These are phyloP conservation scores for Raffaelea albimanens DNA, from an alignment of 2,329 filamentous ascomycete species.

Conservation along the genomic window DNA sequence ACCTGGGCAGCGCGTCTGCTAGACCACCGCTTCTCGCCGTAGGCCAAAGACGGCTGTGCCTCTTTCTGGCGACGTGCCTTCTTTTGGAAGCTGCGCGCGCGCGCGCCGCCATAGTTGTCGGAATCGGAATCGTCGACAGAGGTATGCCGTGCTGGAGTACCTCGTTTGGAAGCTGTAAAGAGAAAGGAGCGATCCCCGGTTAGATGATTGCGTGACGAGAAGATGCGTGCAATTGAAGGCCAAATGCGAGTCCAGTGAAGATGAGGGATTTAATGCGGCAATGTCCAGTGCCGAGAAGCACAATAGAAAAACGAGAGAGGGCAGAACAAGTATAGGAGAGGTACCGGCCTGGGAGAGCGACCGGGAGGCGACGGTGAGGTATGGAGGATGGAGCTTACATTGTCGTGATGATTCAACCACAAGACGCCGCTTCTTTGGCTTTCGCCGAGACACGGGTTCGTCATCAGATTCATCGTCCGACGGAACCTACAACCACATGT, in stretches of 20 bases:
- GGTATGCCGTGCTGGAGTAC: conserved; percentile 44
- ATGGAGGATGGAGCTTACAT: conserved; percentile 7
- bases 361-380: not conserved
- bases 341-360: not conserved
- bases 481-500: conserved; percentile 5
- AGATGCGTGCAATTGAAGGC: conserved; percentile 40
- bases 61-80: conserved; percentile 69
- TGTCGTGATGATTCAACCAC: conserved; percentile 10
- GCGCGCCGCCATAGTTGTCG: conserved; percentile 70
- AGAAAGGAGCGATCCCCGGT: not conserved
- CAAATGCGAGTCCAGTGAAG: conserved; percentile 17
- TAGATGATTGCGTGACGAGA: not conserved
- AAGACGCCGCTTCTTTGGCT: conserved; percentile 59
- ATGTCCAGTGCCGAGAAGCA: not conserved
- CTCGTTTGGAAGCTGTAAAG: conserved; percentile 47
- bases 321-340: conserved; percentile 12
- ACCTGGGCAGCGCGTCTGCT: conserved; percentile 73
- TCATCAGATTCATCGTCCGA: conserved; percentile 41
- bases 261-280: conserved; percentile 44
- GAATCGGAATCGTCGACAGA: conserved; percentile 56
- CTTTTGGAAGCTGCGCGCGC: conserved; percentile 59
- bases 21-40: conserved; percentile 83
- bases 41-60: conserved; percentile 54
- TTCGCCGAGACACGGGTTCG: conserved; percentile 44
- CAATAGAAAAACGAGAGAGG: conserved; percentile 53